Evolutionary conservation across 495 filamentous ascomycete species (phyloP).

Genomic region (Podospora fimiseda): DNA sequence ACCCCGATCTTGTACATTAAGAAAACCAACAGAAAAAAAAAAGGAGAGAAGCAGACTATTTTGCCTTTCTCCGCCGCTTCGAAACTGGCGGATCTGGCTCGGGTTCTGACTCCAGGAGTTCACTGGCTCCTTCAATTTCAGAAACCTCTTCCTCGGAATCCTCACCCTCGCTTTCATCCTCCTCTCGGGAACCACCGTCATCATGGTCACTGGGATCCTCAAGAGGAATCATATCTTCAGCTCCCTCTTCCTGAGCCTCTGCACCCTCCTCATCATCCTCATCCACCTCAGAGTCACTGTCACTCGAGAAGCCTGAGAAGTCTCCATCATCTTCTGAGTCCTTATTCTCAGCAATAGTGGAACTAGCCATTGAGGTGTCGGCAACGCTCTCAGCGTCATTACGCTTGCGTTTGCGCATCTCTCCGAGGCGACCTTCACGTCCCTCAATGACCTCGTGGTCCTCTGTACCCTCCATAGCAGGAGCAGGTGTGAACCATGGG

Average conservation of each 20-base stretch:
- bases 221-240: slow-evolving; percentile 49
- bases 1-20: neutral
- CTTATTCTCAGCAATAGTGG: slow-evolving; percentile 16
- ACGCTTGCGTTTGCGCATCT: slow-evolving; percentile 56
- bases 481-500: slow-evolving; percentile 89
- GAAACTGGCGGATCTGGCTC: slow-evolving; percentile 18
- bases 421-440: slow-evolving; percentile 48
- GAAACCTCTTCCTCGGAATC: slow-evolving; percentile 28
- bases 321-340: slow-evolving; percentile 23
- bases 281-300: slow-evolving; percentile 36
- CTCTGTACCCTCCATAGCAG: slow-evolving; percentile 50
- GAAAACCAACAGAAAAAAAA: neutral
- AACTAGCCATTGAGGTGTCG: slow-evolving; percentile 26
- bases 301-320: slow-evolving; percentile 50
- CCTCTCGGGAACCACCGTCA: slow-evolving; percentile 35
- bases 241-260: slow-evolving; percentile 26
- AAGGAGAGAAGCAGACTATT: slow-evolving; percentile 7
- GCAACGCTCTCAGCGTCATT: slow-evolving; percentile 40
- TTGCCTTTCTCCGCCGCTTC: slow-evolving; percentile 23
- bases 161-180: slow-evolving; percentile 31
- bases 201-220: slow-evolving; percentile 46
- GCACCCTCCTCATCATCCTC: slow-evolving; percentile 33
- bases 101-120: slow-evolving; percentile 19
- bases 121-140: slow-evolving; percentile 21
- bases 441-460: slow-evolving; percentile 51